These are phyloP conservation scores for Capsicum rhomboideum DNA, from an alignment of 257 asterid species.

Conservation along the genomic window DNA sequence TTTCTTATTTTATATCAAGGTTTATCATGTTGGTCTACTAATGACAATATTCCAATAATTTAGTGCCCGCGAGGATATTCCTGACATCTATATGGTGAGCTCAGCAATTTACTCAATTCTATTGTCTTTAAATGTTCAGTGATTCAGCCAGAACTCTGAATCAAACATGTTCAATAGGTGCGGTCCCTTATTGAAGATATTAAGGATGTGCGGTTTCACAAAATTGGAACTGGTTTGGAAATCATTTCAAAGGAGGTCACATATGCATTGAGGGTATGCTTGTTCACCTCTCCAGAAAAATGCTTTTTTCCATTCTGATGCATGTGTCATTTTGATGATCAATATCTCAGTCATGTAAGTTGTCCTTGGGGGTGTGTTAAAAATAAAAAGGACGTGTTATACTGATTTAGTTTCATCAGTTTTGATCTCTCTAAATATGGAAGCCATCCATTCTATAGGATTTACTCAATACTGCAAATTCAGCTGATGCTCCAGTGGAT, in stretches of 20 bases:
- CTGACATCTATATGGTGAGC: conserved; percentile 83
- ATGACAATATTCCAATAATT: conserved; percentile 15
- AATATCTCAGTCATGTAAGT: neutral
- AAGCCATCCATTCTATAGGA: neutral
- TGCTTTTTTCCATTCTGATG: neutral
- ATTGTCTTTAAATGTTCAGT: neutral
- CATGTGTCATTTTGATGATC: neutral
- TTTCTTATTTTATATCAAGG: neutral
- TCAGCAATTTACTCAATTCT: neutral
- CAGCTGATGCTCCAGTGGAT: neutral
- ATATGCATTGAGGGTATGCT: conserved; percentile 59
- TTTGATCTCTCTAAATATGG: neutral
- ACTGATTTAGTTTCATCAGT: neutral
- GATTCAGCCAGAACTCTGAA: conserved; percentile 8
- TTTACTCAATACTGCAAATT: neutral
- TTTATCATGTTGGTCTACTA: conserved; percentile 5
- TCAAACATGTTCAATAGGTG: conserved; percentile 33
- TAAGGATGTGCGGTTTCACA: conserved; percentile 91
- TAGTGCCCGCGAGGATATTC: conserved; percentile 86
- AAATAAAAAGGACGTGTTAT: neutral
- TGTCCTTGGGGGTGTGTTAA: neutral
- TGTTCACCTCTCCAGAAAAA: neutral
- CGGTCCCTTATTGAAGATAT: conserved; percentile 93
- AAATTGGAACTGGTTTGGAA: conserved; percentile 84
- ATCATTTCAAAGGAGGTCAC: conserved; percentile 66